Evolutionary conservation across 1,284 basidiomycete species (phyloP).

Genomic region (Testicularia cyperi): DNA sequence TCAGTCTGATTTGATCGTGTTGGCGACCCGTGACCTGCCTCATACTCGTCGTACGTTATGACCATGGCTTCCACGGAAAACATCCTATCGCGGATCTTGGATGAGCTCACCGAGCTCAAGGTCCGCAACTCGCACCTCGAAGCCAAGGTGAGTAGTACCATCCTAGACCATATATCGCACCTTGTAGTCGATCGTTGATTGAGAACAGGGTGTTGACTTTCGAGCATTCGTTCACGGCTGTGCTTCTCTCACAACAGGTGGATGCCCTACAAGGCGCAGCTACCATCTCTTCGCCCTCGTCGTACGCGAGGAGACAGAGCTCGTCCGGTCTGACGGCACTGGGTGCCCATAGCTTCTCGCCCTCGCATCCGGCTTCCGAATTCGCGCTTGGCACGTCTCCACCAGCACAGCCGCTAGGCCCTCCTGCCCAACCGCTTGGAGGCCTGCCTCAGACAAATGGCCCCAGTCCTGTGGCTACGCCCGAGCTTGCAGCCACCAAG

Average conservation of each 20-base stretch:
- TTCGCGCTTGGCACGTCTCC: constrained; percentile 37
- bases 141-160: constrained; percentile 47
- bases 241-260: constrained; percentile 18
- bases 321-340: constrained; percentile 40
- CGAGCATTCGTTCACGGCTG: no score
- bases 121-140: constrained; percentile 48
- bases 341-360: constrained; percentile 27
- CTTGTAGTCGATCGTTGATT: no score
- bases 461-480: constrained; percentile 41
- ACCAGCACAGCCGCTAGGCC: constrained; percentile 43
- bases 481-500: constrained; percentile 36
- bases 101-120: constrained; percentile 50
- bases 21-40: no score
- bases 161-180: no score
- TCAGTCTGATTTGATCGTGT: no score
- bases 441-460: constrained; percentile 32
- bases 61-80: constrained; percentile 29
- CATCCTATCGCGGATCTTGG: constrained; percentile 41
- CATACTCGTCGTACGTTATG: no score
- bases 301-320: constrained; percentile 30
- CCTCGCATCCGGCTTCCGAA: constrained; percentile 20
- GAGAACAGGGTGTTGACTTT: no score
- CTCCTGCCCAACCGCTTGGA: constrained; percentile 20
- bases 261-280: constrained; percentile 41
- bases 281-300: constrained; percentile 33